These are phyloP conservation scores for Pythium sukuiense DNA, from an alignment of 352 stramenopile species.

Conservation along the genomic window DNA sequence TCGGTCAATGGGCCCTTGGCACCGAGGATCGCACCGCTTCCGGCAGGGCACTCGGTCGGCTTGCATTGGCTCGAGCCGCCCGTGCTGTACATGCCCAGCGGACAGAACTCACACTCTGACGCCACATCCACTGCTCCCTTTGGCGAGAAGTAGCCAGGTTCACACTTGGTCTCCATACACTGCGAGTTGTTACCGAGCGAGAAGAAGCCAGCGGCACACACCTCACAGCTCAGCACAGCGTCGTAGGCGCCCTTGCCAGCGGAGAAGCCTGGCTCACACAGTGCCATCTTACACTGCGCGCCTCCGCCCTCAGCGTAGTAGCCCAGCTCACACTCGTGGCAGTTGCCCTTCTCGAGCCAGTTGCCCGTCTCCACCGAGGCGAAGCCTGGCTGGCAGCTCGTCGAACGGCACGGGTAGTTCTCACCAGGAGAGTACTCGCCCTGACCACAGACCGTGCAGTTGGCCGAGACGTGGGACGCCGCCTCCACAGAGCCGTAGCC, in stretches of 20 bases:
- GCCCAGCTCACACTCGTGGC: slow-evolving; percentile 37
- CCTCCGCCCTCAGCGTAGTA: slow-evolving; percentile 39
- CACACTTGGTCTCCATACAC: slow-evolving; percentile 35
- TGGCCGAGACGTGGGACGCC: slow-evolving; percentile 36
- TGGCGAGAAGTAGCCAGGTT: slow-evolving; percentile 39
- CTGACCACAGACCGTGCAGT: slow-evolving; percentile 42
- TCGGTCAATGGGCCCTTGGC: slow-evolving; percentile 25
- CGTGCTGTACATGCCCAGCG: slow-evolving; percentile 37
- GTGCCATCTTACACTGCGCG: slow-evolving; percentile 38
- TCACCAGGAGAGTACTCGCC: slow-evolving; percentile 46
- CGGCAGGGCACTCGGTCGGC: slow-evolving; percentile 35
- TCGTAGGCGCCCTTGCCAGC: slow-evolving; percentile 32
- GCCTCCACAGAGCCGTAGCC: slow-evolving; percentile 42
- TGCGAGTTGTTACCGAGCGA: slow-evolving; percentile 38
- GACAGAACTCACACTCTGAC: slow-evolving; percentile 36
- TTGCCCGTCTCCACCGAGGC: slow-evolving; percentile 34
- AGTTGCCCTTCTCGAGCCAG: slow-evolving; percentile 47
- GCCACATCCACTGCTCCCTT: slow-evolving; percentile 30
- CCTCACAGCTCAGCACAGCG: slow-evolving; percentile 29
- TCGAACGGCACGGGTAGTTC: slow-evolving; percentile 46
- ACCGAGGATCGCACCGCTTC: slow-evolving; percentile 32
- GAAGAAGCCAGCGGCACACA: slow-evolving; percentile 40
- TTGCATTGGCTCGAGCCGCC: slow-evolving; percentile 39
- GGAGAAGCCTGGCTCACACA: slow-evolving; percentile 42
- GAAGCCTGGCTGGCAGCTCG: slow-evolving; percentile 32